These are phyloP conservation scores for Aurantiochytrium sp. DNA, from an alignment of 108 stramenopile genomes.

Conservation along the genomic window DNA sequence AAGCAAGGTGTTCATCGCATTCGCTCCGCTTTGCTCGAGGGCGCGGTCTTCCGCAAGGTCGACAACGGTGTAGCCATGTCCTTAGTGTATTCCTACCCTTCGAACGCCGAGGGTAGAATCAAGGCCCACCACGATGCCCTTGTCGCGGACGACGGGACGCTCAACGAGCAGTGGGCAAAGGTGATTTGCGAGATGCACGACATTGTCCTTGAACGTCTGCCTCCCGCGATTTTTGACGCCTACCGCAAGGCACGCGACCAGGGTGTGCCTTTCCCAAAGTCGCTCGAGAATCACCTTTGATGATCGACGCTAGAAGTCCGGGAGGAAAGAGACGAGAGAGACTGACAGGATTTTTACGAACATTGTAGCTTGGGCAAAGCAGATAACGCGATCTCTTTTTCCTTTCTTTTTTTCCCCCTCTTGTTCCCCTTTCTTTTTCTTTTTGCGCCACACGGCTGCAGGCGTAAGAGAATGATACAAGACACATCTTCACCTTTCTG, in stretches of 20 bases:
- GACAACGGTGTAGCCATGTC: constrained; percentile 8
- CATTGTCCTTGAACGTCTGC: neutral
- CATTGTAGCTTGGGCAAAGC: too few species aligned
- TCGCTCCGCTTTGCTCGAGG: neutral
- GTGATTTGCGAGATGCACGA: constrained; percentile 2
- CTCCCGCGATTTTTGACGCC: neutral
- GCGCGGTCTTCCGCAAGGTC: neutral
- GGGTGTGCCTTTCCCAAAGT: neutral
- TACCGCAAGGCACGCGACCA: neutral
- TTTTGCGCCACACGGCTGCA: too few species aligned
- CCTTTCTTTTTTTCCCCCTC: too few species aligned
- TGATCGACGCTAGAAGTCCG: too few species aligned
- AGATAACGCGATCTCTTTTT: too few species aligned
- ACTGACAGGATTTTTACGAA: too few species aligned
- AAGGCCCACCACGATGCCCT: neutral
- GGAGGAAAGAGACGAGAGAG: too few species aligned
- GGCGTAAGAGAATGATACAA: too few species aligned
- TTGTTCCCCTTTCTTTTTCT: too few species aligned
- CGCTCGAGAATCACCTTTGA: too few species aligned
- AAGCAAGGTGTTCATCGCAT: neutral
- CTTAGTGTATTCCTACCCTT: neutral
- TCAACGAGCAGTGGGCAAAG: neutral
- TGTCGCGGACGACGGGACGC: neutral
- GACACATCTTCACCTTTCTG: neutral
- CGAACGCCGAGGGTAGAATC: neutral